Base-by-base conservation (phyloP, 2,329 filamentous ascomycete genomes). In the Colletotrichum sp. region DNA sequence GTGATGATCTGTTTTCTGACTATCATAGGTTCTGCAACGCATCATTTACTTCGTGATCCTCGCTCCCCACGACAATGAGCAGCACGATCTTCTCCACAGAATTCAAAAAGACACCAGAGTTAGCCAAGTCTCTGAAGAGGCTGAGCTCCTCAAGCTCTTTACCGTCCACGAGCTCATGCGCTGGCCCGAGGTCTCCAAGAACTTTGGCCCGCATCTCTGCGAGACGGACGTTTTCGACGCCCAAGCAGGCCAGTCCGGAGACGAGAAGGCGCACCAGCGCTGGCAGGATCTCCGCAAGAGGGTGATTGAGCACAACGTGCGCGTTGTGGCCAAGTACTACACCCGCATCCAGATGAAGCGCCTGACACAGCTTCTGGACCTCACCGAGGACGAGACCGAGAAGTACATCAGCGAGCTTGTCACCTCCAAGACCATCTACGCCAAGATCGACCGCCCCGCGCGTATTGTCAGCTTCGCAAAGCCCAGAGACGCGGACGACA, bases 351-450 rank as follows among this genome's bases (percentile, higher is more conserved):
- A 95, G 84, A 97, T 98, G 91, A 92, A 93, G 79, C 95, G 97
- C 39, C 89, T 99, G 77, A 98, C 96, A 9, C 91, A 97, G 85
- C 92, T 99, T 34, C 92, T 99, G 72, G 97, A 99, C 83, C 89
- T 99, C 79, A 94, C 94, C 1, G 96, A 98, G 84, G 95, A 98
- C 76, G 97, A 99, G 89, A 99, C 97, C 12, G 97, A 99, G 88
- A 98, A 98, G 90, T 99, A 99, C 88, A 98, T 99, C 82, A 98
- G 95, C 84, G 95, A 99, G 81, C 89, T 99, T 77, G 97, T 99
- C 66, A 98, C 96, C 57, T 96, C 95, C 79, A 99, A 99, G 92
- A 99, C 97, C 9, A 96, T 99, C 78, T 98, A 97, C 82, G 97
- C 97, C 78, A 98, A 98, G 87, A 99, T 99, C 81, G 97, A 99